phyloP scores from a whole-genome alignment of 1,284 basidiomycete species.

The Coriolopsis trogii region DNA sequence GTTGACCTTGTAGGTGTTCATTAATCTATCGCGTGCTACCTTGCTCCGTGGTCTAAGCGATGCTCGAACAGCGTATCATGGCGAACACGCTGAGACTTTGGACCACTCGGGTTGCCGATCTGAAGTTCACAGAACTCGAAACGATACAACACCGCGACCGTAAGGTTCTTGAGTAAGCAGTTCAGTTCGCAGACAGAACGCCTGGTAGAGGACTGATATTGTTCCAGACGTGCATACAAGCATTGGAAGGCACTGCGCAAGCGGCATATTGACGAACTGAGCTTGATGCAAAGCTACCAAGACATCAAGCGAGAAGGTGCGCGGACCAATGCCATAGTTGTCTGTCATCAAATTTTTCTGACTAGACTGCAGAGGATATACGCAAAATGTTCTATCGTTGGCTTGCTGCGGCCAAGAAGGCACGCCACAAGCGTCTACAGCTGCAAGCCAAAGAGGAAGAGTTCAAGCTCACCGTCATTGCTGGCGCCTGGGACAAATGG shows the following conservation, averaged over 20 bases:
- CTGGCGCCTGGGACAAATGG: constrained; percentile 76
- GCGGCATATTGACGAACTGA: constrained; percentile 68
- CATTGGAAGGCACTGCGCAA: constrained; percentile 68
- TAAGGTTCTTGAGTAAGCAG: constrained; percentile 49
- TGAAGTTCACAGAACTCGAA: constrained; percentile 72
- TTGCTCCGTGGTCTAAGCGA: too few relatives aligned
- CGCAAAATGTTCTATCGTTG: constrained; percentile 72
- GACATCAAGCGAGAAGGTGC: constrained; percentile 76
- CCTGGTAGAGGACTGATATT: background rate
- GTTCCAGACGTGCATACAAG: constrained; percentile 43
- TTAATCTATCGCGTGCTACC: too few relatives aligned
- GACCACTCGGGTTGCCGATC: constrained; percentile 72
- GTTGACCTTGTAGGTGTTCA: constrained; percentile 44
- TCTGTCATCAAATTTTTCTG: background rate
- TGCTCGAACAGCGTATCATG: constrained; percentile 56
- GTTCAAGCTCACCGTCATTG: constrained; percentile 51
- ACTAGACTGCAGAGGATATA: constrained; percentile 57
- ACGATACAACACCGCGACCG: constrained; percentile 53
- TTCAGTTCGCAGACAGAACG: too few relatives aligned
- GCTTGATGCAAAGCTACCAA: constrained; percentile 80
- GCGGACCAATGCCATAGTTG: constrained; percentile 1
- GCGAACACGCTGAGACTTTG: constrained; percentile 52
- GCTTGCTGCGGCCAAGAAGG: constrained; percentile 59
- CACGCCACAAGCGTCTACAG: constrained; percentile 56
- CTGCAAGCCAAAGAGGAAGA: constrained; percentile 67